Evolutionary conservation across 306 rosid genomes (phyloP).

Genomic region (Cucurbita ficifolia): DNA sequence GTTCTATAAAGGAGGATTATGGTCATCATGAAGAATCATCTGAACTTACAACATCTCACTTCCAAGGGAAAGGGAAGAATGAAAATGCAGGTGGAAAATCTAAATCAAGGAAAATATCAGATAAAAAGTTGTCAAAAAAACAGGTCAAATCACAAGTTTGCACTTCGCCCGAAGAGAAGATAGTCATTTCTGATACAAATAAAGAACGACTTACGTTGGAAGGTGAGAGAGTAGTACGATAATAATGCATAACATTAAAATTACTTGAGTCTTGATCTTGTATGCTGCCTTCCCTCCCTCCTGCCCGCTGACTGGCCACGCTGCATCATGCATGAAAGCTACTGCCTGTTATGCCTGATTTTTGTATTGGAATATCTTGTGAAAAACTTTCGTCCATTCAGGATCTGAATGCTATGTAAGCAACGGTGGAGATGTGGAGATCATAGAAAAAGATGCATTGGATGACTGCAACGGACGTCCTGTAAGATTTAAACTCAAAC

Average conservation of each 20-base stretch:
- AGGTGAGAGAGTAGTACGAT: background rate
- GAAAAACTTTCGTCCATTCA: conserved; percentile 4
- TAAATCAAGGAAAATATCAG: conserved; percentile 36
- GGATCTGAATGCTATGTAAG: conserved; percentile 27
- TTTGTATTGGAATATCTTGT: conserved; percentile 9
- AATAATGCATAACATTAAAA: background rate
- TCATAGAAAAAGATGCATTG: conserved; percentile 41
- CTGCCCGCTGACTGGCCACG: no score
- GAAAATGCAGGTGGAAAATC: conserved; percentile 27
- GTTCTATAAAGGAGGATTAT: conserved; percentile 22
- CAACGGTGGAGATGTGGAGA: conserved; percentile 25
- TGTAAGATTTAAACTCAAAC: conserved; percentile 28
- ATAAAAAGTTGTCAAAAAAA: conserved; percentile 24
- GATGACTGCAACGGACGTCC: conserved; percentile 38
- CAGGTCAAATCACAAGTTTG: conserved; percentile 21
- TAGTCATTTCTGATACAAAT: conserved; percentile 18
- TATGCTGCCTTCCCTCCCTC: no score
- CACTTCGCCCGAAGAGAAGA: conserved; percentile 26
- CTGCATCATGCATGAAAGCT: conserved; percentile 7
- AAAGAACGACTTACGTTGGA: conserved; percentile 23
- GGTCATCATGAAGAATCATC: conserved; percentile 24
- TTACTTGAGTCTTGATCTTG: background rate
- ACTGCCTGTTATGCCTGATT: background rate
- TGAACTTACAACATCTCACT: conserved; percentile 20
- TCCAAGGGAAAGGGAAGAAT: conserved; percentile 14